Evolutionary conservation across 441 rosid species (phyloP).

Genomic region (Raphanus hybrid): DNA sequence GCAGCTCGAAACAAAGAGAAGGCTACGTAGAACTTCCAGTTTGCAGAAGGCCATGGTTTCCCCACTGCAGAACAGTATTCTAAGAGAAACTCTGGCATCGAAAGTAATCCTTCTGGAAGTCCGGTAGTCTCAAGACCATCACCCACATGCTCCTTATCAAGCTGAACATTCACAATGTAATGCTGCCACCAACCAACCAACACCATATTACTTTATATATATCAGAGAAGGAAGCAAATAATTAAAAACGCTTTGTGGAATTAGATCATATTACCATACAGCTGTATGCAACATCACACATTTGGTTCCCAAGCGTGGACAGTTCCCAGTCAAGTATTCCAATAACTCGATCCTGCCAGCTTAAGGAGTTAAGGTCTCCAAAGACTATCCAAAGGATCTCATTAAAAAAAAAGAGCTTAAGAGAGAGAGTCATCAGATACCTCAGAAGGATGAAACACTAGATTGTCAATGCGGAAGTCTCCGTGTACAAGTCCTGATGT

Average conservation of each 20-base stretch:
- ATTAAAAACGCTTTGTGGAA: not conserved
- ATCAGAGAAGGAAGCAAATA: slow-evolving; percentile 28
- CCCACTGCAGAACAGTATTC: slow-evolving; percentile 84
- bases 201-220: slow-evolving; percentile 30
- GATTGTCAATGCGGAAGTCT: slow-evolving; percentile 92
- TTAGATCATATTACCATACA: slow-evolving; percentile 67
- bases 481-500: slow-evolving; percentile 90
- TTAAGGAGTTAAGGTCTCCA: slow-evolving; percentile 8
- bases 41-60: slow-evolving; percentile 83
- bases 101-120: slow-evolving; percentile 84
- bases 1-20: slow-evolving; percentile 90
- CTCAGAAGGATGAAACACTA: slow-evolving; percentile 92
- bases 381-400: not conserved
- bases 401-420: slow-evolving; percentile 1
- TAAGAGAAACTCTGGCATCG: slow-evolving; percentile 77
- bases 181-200: slow-evolving; percentile 59
- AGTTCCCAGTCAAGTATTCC: slow-evolving; percentile 97
- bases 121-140: slow-evolving; percentile 70
- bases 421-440: slow-evolving; percentile 42
- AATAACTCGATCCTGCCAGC: slow-evolving; percentile 84
- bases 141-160: slow-evolving; percentile 41
- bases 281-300: slow-evolving; percentile 90
- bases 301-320: slow-evolving; percentile 96
- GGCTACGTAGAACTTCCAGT: slow-evolving; percentile 92
- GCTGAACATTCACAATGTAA: slow-evolving; percentile 52